Evolutionary conservation across 805 yeast genomes (phyloP).

Genomic region (Cyberlindnera euphorbiiphila): DNA sequence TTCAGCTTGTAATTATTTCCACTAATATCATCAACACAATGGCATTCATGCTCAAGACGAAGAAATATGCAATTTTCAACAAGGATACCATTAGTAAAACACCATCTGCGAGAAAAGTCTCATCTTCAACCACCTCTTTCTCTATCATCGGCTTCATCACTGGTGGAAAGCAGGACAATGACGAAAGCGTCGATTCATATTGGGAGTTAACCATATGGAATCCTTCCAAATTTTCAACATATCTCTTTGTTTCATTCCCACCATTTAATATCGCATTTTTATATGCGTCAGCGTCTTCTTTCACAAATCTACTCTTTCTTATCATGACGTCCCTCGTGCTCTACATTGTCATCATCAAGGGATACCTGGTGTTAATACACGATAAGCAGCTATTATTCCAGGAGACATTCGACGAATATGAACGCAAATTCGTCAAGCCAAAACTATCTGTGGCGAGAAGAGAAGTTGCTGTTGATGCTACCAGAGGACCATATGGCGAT

Average conservation of each 20-base stretch:
- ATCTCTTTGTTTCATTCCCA: constrained; percentile 50
- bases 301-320: constrained; percentile 35
- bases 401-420: constrained; percentile 61
- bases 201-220: constrained; percentile 66
- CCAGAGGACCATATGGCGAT: constrained; percentile 31
- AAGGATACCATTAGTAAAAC: constrained; percentile 18
- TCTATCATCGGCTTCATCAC: constrained; percentile 3
- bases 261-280: constrained; percentile 52
- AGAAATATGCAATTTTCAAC: constrained; percentile 25
- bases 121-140: constrained; percentile 4
- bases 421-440: constrained; percentile 60
- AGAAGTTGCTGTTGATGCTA: constrained; percentile 62
- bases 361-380: constrained; percentile 44
- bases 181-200: constrained; percentile 29
- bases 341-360: constrained; percentile 36
- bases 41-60: constrained; percentile 24
- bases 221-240: constrained; percentile 55
- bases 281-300: constrained; percentile 34
- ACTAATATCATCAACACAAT: constrained; percentile 22
- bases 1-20: constrained; percentile 16
- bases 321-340: constrained; percentile 35
- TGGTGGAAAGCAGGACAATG: constrained; percentile 5
- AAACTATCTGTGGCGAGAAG: constrained; percentile 45
- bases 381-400: constrained; percentile 59
- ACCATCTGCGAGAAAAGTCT: constrained; percentile 21